phyloP scores from a whole-genome alignment of 495 filamentous ascomycete genomes.

The Aeminium ludgeri region DNA sequence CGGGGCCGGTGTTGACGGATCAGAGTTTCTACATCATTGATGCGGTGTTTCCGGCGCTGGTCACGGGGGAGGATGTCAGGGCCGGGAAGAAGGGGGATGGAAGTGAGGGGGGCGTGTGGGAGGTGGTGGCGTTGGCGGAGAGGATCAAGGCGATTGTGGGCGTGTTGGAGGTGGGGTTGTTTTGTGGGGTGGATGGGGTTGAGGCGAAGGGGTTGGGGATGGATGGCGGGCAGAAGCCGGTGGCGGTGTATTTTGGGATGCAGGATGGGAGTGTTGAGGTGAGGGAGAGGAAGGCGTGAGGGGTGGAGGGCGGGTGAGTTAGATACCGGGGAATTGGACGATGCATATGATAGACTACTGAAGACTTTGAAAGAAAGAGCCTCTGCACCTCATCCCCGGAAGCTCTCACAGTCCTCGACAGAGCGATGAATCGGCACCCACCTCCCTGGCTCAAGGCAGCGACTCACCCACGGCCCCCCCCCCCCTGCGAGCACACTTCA shows the following conservation, averaged over 20 bases:
- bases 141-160: conserved; percentile 68
- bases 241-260: conserved; percentile 91
- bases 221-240: conserved; percentile 67
- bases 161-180: conserved; percentile 83
- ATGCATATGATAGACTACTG: not conserved
- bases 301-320: not conserved
- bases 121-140: conserved; percentile 53
- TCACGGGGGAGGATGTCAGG: conserved; percentile 42
- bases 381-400: no score
- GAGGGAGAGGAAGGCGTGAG: conserved; percentile 6
- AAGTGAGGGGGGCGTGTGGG: conserved; percentile 39
- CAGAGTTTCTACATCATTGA: conserved; percentile 90
- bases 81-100: conserved; percentile 23
- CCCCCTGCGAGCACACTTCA: no score
- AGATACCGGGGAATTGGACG: not conserved
- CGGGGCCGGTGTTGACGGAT: conserved; percentile 76
- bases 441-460: no score
- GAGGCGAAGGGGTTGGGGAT: conserved; percentile 35
- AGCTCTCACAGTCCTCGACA: no score
- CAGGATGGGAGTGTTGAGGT: conserved; percentile 41
- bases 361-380: no score
- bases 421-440: no score
- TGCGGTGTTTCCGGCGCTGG: conserved; percentile 58
- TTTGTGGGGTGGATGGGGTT: conserved; percentile 58
- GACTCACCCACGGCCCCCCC: no score